phyloP scores from a whole-genome alignment of 768 basidiomycete genomes.

The Leucosporidium creatinivorum region DNA sequence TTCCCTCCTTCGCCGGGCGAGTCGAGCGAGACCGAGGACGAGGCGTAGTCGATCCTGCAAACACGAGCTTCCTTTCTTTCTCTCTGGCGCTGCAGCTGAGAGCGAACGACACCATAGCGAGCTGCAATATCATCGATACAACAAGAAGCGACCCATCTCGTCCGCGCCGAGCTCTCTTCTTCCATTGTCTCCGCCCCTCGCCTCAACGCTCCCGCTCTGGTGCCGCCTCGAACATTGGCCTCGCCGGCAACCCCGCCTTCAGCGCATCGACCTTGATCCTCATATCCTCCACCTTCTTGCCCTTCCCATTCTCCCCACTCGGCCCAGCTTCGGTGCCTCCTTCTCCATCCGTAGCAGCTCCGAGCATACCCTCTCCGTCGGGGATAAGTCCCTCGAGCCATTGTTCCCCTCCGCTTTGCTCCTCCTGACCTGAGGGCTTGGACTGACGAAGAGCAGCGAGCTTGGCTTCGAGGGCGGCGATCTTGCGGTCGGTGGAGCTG shows the following conservation, averaged over 20 bases:
- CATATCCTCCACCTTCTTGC: not conserved
- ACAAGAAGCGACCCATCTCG: not conserved
- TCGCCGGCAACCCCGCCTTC: conserved; percentile 3
- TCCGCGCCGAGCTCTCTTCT: not conserved
- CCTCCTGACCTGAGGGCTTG: not conserved
- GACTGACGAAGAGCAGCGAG: conserved; percentile 56
- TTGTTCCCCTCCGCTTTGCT: not conserved
- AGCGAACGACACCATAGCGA: too few relatives aligned
- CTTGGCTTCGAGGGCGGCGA: conserved; percentile 94
- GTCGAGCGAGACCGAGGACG: conserved; percentile 19
- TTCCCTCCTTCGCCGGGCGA: conserved; percentile 17
- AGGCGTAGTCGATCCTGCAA: not conserved
- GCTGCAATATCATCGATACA: not conserved
- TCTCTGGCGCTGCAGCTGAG: too few relatives aligned
- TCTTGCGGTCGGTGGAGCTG: conserved; percentile 71
- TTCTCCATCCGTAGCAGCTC: not conserved
- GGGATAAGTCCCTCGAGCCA: not conserved
- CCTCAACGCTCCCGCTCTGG: not conserved
- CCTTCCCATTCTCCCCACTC: not conserved
- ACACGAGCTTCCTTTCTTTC: not conserved
- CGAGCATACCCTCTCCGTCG: not conserved
- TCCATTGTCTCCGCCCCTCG: not conserved
- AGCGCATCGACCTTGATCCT: too few relatives aligned
- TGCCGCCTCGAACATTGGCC: not conserved
- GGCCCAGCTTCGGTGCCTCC: not conserved